Evolutionary conservation across 2,329 filamentous ascomycete species (phyloP).

Genomic region (Alternaria incomplexa): DNA sequence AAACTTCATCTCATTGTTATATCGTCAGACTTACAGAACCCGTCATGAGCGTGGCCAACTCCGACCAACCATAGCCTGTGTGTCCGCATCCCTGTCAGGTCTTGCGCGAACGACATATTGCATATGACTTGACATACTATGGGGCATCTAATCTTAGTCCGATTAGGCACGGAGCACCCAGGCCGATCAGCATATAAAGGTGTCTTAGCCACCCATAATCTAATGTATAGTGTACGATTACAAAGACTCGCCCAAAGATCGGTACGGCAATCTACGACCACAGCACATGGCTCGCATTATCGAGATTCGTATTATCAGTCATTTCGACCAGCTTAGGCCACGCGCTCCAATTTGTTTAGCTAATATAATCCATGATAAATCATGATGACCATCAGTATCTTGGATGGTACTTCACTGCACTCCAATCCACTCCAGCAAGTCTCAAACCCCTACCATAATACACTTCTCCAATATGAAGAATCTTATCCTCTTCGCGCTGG

Average conservation of each 20-base stretch:
- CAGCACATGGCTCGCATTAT: neutral
- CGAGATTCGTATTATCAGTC: neutral
- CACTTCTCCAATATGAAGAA: slow-evolving; percentile 16
- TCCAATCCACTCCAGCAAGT: neutral
- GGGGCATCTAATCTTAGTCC: neutral
- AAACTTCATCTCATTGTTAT: neutral
- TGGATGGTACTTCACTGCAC: neutral
- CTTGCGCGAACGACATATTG: neutral
- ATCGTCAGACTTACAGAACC: neutral
- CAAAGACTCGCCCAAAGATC: neutral
- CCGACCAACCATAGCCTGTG: neutral
- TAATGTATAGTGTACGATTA: neutral
- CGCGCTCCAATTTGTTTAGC: neutral
- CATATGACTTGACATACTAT: slow-evolving; percentile 11
- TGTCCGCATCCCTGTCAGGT: neutral
- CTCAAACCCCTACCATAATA: neutral
- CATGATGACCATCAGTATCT: neutral
- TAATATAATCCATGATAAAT: neutral
- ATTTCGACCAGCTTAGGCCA: neutral
- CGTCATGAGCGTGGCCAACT: neutral
- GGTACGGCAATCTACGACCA: neutral
- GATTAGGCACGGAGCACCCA: slow-evolving; percentile 3
- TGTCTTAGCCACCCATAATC: neutral
- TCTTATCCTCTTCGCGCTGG: slow-evolving; percentile 20
- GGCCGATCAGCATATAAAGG: neutral